Evolutionary conservation across 2,329 filamentous ascomycete species (phyloP).

Genomic region (Penicillium sclerotigenum): DNA sequence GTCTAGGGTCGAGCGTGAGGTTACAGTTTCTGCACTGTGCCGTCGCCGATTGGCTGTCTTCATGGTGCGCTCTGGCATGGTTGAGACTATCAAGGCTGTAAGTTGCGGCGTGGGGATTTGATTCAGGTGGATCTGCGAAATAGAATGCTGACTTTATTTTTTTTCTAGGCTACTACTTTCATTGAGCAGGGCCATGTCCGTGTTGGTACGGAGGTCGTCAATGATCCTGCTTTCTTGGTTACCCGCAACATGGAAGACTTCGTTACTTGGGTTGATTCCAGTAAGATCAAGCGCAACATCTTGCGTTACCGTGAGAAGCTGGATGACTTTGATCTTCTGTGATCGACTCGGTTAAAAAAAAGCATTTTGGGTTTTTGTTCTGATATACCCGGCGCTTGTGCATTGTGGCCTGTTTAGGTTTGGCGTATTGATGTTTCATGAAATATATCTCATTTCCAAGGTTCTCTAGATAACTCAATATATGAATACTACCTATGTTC

Average conservation of each 20-base stretch:
- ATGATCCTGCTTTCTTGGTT: slow-evolving; percentile 84
- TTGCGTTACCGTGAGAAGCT: slow-evolving; percentile 92
- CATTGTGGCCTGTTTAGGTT: slow-evolving; percentile 15
- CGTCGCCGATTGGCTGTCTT: slow-evolving; percentile 79
- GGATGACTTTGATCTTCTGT: slow-evolving; percentile 92
- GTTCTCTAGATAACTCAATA: neutral
- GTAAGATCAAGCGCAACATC: slow-evolving; percentile 95
- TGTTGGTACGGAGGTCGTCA: slow-evolving; percentile 85
- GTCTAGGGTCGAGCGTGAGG: slow-evolving; percentile 73
- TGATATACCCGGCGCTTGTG: slow-evolving; percentile 28
- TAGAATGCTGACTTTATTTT: neutral
- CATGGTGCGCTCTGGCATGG: slow-evolving; percentile 88
- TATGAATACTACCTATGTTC: neutral
- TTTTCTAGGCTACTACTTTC: slow-evolving; percentile 58
- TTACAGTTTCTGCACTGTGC: slow-evolving; percentile 87
- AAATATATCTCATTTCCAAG: slow-evolving; percentile 4
- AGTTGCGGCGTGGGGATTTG: slow-evolving; percentile 15
- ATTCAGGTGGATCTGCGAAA: neutral
- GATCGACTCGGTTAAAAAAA: slow-evolving; percentile 29
- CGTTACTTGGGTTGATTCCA: slow-evolving; percentile 91
- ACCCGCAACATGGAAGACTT: slow-evolving; percentile 92
- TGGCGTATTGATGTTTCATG: slow-evolving; percentile 10
- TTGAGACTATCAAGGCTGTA: slow-evolving; percentile 80
- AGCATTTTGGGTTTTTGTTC: slow-evolving; percentile 23
- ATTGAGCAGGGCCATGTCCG: slow-evolving; percentile 93